Evolutionary conservation across 192 early-diverging fungal species (phyloP), one percentile per base, ranked within the genome.

Genomic region (Coemansia sp.): DNA sequence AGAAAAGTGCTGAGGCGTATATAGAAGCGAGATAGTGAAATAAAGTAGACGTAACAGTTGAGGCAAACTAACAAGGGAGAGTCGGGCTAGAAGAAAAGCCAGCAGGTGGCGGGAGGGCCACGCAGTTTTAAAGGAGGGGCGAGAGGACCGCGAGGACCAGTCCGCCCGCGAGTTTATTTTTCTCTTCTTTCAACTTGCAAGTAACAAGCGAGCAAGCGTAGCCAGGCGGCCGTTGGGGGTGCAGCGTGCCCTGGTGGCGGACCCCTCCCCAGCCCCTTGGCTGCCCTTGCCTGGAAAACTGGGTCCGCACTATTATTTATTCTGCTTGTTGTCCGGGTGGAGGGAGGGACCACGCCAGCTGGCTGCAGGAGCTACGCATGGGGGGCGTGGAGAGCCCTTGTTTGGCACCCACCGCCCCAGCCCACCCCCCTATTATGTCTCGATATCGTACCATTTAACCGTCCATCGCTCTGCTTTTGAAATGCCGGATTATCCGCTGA

Each of bases 91-190:
- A 53, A 33, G 26, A 53, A 53, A 53, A 53, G 9, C 24, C 50
- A 53, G 14, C 50, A 10, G 24, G 50, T 28, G 50, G 50, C 28
- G 50, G 50, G 50, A 53, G 50, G 50, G 50, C 26, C 51, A 26
- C 51, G 51, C 26, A 31, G 26, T 55, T 55, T 55, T 55, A 55
- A 55, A 55, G 51, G 31, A 55, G 31, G 51, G 24, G 8, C 8
- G 26, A 16, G 26, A 51, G 48, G 51, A 55, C 51, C 51, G 51
- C 51, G 51, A 55, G 51, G 51, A 55, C 51, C 51, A 55, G 51
- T 31, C 51, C 51, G 51, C 51, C 51, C 23, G 51, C 51, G 51
- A 55, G 51, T 55, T 55, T 55, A 55, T 55, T 50, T 50, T 23
- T 50, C 48, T 26, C 20, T 26, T 50, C 48, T 50, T 50, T 50